Conservation (phyloP, 805 yeast genomes). For the Metschnikowia cerradonensis region DNA sequence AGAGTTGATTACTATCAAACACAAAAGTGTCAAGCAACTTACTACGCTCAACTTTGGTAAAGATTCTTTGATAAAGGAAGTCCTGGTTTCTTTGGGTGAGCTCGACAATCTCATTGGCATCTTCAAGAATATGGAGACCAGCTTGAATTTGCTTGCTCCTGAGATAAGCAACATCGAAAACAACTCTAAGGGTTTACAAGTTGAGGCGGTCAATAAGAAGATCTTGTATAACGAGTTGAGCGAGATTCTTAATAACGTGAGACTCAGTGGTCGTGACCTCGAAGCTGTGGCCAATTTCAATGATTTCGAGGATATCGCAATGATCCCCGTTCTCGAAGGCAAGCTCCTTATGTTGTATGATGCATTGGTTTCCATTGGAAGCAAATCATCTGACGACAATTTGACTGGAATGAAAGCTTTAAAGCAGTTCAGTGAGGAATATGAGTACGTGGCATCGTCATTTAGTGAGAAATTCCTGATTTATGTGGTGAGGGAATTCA, state of each 20-base stretch:
- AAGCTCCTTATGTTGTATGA: slow-evolving; percentile 53
- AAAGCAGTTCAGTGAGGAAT: slow-evolving; percentile 57
- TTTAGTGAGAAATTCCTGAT: slow-evolving; percentile 46
- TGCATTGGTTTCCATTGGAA: slow-evolving; percentile 60
- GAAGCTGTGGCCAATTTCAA: slow-evolving; percentile 42
- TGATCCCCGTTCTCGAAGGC: slow-evolving; percentile 47
- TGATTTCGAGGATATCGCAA: slow-evolving; percentile 45
- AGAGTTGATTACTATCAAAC: slow-evolving; percentile 61
- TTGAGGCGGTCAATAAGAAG: slow-evolving; percentile 77
- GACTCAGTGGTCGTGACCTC: slow-evolving; percentile 56
- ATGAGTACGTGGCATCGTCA: slow-evolving; percentile 50
- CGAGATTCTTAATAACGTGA: slow-evolving; percentile 65
- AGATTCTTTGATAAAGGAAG: slow-evolving; percentile 29
- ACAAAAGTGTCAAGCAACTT: slow-evolving; percentile 51
- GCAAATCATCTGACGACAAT: slow-evolving; percentile 39
- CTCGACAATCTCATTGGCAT: slow-evolving; percentile 33
- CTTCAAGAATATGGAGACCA: slow-evolving; percentile 39
- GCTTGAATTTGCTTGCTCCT: slow-evolving; percentile 45
- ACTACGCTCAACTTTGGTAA: slow-evolving; percentile 35
- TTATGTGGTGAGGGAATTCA: slow-evolving; percentile 35
- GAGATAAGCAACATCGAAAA: slow-evolving; percentile 70
- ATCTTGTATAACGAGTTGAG: slow-evolving; percentile 66
- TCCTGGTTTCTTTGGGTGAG: slow-evolving; percentile 31
- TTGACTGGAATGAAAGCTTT: slow-evolving; percentile 69
- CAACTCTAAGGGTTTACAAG: slow-evolving; percentile 78